Evolutionary conservation across 495 filamentous ascomycete species (phyloP).

Genomic region (Pseudomonodictys pantanalensis): DNA sequence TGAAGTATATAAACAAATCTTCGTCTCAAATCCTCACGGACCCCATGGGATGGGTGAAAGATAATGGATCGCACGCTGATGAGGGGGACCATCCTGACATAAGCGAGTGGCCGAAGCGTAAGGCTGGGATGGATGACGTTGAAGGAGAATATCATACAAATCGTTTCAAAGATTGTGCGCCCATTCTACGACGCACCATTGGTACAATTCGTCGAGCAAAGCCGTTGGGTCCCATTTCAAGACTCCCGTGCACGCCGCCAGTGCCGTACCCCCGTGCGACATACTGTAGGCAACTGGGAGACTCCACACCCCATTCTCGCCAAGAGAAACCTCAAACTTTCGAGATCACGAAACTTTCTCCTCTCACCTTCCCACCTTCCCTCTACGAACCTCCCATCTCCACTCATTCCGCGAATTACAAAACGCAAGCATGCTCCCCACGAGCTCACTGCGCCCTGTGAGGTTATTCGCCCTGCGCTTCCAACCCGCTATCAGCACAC

Average conservation of each 20-base stretch:
- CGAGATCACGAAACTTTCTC: slow-evolving; percentile 13
- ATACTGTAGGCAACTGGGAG: neutral
- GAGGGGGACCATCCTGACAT: no score
- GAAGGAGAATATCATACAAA: neutral
- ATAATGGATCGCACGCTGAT: no score
- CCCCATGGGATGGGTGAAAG: no score
- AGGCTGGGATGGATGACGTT: slow-evolving; percentile 4
- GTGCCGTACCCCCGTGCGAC: neutral
- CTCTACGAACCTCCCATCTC: slow-evolving; percentile 10
- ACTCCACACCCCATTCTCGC: neutral
- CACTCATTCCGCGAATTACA: neutral
- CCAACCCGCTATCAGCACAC: slow-evolving; percentile 12
- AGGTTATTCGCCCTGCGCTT: slow-evolving; percentile 18
- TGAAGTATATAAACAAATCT: no score
- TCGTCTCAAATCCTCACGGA: no score
- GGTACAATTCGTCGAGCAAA: neutral
- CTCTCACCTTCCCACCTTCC: neutral
- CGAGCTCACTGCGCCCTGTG: slow-evolving; percentile 20
- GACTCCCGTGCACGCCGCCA: no score
- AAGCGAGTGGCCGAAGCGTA: neutral
- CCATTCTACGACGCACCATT: neutral
- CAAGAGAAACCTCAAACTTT: slow-evolving; percentile 13
- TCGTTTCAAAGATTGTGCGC: neutral
- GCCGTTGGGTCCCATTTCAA: neutral
- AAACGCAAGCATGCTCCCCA: slow-evolving; percentile 21